phyloP scores from a whole-genome alignment of 805 yeast species.

The Saturnispora zaruensis region DNA sequence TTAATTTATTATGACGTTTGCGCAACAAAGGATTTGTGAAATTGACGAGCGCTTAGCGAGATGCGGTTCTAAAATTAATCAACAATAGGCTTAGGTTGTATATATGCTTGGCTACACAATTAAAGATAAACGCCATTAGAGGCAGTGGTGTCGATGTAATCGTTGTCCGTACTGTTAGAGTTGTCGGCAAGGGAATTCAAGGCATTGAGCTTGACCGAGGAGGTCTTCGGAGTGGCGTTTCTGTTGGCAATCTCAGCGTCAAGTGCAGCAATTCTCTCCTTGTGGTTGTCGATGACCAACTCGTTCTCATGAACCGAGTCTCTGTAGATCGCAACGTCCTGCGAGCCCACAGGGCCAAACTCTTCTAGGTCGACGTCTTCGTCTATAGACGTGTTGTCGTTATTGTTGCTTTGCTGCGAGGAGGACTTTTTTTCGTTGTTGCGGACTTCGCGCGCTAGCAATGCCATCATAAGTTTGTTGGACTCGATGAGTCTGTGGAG shows the following conservation, averaged over 20 bases:
- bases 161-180: slow-evolving; percentile 29
- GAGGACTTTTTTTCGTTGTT: slow-evolving; percentile 21
- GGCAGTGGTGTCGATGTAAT: slow-evolving; percentile 15
- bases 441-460: slow-evolving; percentile 25
- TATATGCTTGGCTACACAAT: neutral
- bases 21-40: neutral
- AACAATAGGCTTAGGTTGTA: too few species aligned
- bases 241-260: slow-evolving; percentile 41
- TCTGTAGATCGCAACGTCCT: slow-evolving; percentile 42
- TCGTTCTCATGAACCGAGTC: slow-evolving; percentile 53
- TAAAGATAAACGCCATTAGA: slow-evolving; percentile 13
- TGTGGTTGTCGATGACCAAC: slow-evolving; percentile 44
- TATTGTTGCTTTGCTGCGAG: slow-evolving; percentile 3
- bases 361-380: slow-evolving; percentile 25
- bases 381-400: neutral
- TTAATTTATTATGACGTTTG: neutral
- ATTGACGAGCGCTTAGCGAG: neutral
- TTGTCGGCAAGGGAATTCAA: neutral
- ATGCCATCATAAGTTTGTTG: slow-evolving; percentile 35
- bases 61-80: neutral
- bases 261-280: slow-evolving; percentile 36
- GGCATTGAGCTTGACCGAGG: neutral
- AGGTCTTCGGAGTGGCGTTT: slow-evolving; percentile 17
- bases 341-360: slow-evolving; percentile 30
- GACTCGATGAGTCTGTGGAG: slow-evolving; percentile 42